Evolutionary conservation across 2,329 filamentous ascomycete species (phyloP), one percentile per base, ranked within the genome.

Genomic region (Aspergillus tubingensis): DNA sequence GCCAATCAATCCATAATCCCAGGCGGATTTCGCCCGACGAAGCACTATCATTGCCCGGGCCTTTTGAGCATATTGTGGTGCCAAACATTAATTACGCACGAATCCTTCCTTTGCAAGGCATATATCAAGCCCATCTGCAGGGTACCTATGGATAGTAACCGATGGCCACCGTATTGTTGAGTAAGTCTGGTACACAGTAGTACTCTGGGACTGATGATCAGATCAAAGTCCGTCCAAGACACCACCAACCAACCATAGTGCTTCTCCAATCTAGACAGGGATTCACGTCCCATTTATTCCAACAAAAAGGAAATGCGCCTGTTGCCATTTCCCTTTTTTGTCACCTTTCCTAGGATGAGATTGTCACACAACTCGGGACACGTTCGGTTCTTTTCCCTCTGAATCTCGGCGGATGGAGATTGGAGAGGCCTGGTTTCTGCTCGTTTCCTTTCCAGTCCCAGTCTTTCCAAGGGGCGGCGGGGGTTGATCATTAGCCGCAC

Each of bases 1-100:
- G 57, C 30, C 53, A 54, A 62, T 62, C 50, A 60, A 50, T 43
- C 49, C 25, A 50, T 32, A 27, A 50, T 32, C 47, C 32, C 21
- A 47, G 38, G 25, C 54, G 58, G 54, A 58, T 62, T 55, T 55
- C 44, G 39, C 57, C 57, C 57, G 52, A 36, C 50, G 19, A 38
- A 59, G 55, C 23, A 52, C 25, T 44, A 48, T 53, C 48, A 48
- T 41, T 25, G 43, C 49, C 55, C 54, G 25, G 25, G 25, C 32
- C 32, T 36, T 17, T 17, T 50, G 21, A 30, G 17, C 23, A 49
- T 30, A 23, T 23, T 15, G 44, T 49, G 15, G 44, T 49, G 15
- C 44, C 44, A 49, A 49, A 13, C 41, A 59, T 49, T 36, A 36
- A 36, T 36, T 39, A 23, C 58, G 52, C 52, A 25, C 17, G 25